These are phyloP conservation scores for Plasmodium adleri DNA, from an alignment of 169 alveolate genomes.

Conservation along the genomic window DNA sequence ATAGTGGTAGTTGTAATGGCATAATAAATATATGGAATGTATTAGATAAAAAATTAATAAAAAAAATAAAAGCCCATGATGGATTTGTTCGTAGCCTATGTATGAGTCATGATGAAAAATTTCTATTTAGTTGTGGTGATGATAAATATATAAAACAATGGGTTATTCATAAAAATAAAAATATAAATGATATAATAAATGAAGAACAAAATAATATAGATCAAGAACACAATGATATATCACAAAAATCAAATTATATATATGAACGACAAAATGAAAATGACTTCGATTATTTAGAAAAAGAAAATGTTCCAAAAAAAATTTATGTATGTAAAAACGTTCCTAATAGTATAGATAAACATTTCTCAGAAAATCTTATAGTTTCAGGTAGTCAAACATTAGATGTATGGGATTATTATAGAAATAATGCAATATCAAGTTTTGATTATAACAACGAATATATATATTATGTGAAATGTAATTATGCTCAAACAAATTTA, in stretches of 20 bases:
- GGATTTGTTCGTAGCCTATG: constrained; percentile 95
- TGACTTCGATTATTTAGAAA: constrained; percentile 10
- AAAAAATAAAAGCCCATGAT: constrained; percentile 93
- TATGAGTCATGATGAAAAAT: constrained; percentile 83
- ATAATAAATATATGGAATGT: constrained; percentile 96
- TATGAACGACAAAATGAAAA: constrained; percentile 13
- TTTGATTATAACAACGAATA: constrained; percentile 85
- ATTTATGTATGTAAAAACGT: constrained; percentile 72
- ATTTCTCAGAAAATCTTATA: constrained; percentile 86
- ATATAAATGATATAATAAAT: constrained; percentile 73
- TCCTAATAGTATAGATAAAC: constrained; percentile 92
- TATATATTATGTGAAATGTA: constrained; percentile 93
- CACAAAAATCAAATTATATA: too few species aligned
- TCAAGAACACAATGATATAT: too few species aligned
- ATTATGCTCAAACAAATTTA: constrained; percentile 92
- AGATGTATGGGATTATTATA: constrained; percentile 85
- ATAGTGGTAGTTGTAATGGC: constrained; percentile 97
- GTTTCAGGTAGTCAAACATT: constrained; percentile 92
- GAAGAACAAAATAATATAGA: constrained; percentile 18
- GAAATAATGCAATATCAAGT: constrained; percentile 83
- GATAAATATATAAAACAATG: constrained; percentile 91
- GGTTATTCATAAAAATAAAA: constrained; percentile 78
- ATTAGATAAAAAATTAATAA: constrained; percentile 88
- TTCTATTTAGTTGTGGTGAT: constrained; percentile 92
- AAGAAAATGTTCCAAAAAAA: constrained; percentile 51